These are phyloP conservation scores for Phytophthora kernoviae DNA, from an alignment of 352 stramenopile genomes.

Conservation along the genomic window DNA sequence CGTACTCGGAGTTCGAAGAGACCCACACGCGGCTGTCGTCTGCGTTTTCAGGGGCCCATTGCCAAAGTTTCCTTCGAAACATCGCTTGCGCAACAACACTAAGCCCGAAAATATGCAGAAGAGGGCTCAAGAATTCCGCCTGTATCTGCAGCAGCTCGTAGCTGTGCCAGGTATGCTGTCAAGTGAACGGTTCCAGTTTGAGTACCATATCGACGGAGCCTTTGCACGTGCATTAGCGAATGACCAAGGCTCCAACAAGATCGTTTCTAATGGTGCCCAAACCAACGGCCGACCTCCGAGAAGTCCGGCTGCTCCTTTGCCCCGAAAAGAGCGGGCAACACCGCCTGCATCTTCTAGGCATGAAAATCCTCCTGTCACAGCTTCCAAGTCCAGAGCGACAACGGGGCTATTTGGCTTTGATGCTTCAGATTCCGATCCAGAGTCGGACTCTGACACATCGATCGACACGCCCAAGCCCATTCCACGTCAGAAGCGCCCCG, in stretches of 20 bases:
- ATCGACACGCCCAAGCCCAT: slow-evolving; percentile 32
- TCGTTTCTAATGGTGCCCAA: slow-evolving; percentile 15
- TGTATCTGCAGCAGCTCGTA: slow-evolving; percentile 77
- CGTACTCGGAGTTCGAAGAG: slow-evolving; percentile 75
- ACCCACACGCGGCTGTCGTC: slow-evolving; percentile 59
- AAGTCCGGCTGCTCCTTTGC: slow-evolving; percentile 28
- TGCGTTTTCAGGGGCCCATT: slow-evolving; percentile 36
- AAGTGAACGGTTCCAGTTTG: slow-evolving; percentile 68
- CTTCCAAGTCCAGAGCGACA: slow-evolving; percentile 25
- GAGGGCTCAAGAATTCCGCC: slow-evolving; percentile 75
- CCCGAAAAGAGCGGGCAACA: slow-evolving; percentile 16
- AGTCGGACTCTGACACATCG: slow-evolving; percentile 57
- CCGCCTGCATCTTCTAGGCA: slow-evolving; percentile 22
- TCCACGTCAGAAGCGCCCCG: slow-evolving; percentile 15
- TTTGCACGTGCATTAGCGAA: slow-evolving; percentile 45
- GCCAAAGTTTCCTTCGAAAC: slow-evolving; percentile 83
- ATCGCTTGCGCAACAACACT: slow-evolving; percentile 73
- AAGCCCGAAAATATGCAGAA: slow-evolving; percentile 89
- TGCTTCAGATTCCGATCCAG: slow-evolving; percentile 58
- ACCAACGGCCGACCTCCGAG: slow-evolving; percentile 20
- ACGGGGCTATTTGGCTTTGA: slow-evolving; percentile 60
- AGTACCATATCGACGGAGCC: slow-evolving; percentile 58
- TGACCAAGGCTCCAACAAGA: slow-evolving; percentile 15
- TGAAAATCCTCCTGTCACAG: slow-evolving; percentile 12
- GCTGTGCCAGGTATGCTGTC: slow-evolving; percentile 47